These are phyloP conservation scores for Linnemannia hyalina DNA, from an alignment of 192 early-diverging fungal species.

Conservation along the genomic window DNA sequence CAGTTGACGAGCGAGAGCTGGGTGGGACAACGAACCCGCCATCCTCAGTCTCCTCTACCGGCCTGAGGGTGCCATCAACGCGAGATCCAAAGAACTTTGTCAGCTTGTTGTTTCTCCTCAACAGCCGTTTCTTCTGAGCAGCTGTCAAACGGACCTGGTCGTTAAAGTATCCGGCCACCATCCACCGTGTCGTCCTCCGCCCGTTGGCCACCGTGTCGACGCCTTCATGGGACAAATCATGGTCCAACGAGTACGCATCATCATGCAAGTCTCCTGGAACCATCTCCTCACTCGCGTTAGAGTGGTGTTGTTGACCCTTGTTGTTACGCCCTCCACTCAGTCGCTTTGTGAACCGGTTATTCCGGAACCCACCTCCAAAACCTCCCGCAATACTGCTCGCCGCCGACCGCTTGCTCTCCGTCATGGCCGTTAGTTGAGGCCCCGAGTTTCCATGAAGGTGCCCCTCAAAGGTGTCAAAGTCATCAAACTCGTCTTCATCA, in stretches of 20 bases:
- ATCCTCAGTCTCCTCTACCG: slow-evolving; percentile 26
- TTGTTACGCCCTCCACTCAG: slow-evolving; percentile 3
- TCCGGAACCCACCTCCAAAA: background rate
- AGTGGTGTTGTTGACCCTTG: background rate
- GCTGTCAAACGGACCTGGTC: slow-evolving; percentile 50
- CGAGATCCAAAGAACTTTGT: slow-evolving; percentile 55
- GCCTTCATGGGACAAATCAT: background rate
- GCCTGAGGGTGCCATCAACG: slow-evolving; percentile 42
- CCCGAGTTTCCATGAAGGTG: background rate
- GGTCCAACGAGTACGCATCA: slow-evolving; percentile 6
- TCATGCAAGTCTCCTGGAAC: background rate
- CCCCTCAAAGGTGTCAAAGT: slow-evolving; percentile 8
- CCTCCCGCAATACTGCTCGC: background rate
- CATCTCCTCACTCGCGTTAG: slow-evolving; percentile 6
- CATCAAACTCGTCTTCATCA: slow-evolving; percentile 13
- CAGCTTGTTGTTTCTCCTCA: slow-evolving; percentile 51
- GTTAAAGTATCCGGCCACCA: slow-evolving; percentile 53
- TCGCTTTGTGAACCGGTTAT: slow-evolving; percentile 17
- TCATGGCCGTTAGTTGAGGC: background rate
- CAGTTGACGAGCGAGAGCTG: background rate
- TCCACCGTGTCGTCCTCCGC: slow-evolving; percentile 41
- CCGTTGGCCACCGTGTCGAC: slow-evolving; percentile 37
- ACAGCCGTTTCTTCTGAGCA: slow-evolving; percentile 37
- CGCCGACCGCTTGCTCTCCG: slow-evolving; percentile 9
- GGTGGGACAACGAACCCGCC: background rate